phyloP scores from a whole-genome alignment of 2,329 filamentous ascomycete species.

The Fusarium oxysporum region DNA sequence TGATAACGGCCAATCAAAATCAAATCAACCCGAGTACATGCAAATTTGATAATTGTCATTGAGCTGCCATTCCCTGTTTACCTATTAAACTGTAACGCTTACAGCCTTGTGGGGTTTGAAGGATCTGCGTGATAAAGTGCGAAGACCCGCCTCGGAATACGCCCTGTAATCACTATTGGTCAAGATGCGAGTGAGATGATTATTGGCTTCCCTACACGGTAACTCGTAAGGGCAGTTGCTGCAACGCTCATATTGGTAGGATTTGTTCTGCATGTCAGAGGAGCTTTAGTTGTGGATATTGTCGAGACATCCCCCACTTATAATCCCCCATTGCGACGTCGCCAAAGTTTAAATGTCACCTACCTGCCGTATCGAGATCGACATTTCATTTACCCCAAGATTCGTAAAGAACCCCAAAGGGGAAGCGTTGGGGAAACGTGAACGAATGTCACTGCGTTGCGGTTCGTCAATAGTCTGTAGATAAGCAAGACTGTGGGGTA shows the following conservation, averaged over 20 bases:
- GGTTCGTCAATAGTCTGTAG: background rate
- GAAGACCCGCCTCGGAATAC: background rate
- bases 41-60: accelerated
- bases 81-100: background rate
- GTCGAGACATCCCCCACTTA: background rate
- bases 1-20: background rate
- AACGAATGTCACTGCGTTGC: background rate
- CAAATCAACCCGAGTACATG: background rate
- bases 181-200: background rate
- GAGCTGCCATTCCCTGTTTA: background rate
- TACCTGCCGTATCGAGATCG: background rate
- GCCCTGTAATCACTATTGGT: background rate
- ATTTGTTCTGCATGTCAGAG: background rate
- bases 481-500: background rate
- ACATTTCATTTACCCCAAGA: background rate
- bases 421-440: background rate
- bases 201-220: accelerated
- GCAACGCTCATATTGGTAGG: no score
- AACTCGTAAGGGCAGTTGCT: background rate
- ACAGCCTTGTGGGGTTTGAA: background rate
- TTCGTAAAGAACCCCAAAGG: background rate
- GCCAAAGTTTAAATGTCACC: background rate
- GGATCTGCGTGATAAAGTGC: background rate
- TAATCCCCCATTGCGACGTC: background rate
- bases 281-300: background rate